Evolutionary conservation across 257 asterid species (phyloP), one percentile per base, ranked within the genome.

Genomic region (Galeopsis tetrahit): DNA sequence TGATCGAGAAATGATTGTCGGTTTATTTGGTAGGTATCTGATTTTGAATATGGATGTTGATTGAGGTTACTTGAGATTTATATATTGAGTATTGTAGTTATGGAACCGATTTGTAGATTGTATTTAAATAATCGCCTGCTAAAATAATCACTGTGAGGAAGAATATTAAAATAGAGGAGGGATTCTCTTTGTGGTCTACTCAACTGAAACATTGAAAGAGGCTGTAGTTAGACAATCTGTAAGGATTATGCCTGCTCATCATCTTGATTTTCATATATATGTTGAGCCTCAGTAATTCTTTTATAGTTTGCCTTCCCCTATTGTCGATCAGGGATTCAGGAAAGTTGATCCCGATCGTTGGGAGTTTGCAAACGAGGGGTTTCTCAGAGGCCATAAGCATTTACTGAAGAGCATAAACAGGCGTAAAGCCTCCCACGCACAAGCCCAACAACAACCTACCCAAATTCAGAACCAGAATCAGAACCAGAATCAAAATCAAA

Each of bases 321-420:
- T 71, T 75, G 51, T 68, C 28, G 34, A 73, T 56, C 72, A 88
- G 95, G 95, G 95, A 51, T 88, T 88, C 85, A 84, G 87, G 82
- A 88, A 90, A 75, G 90, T 89, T 44, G 89, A 88, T 35, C 85
- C 90, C 1, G 91, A 85, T 63, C 87, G 85, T 33, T 81, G 85
- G 86, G 93, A 85, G 68, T 85, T 88, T 48, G 89, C 89, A 2
- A 87, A 88, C 46, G 95, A 85, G 75, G 85, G 86, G 2, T 89
- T 89, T 70, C 86, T 89, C 21, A 85, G 80, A 79, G 93, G 91
- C 39, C 82, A 80, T 35, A 87, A 82, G 59, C 88, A 89, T 63
- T 79, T 87, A 49, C 80, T 89, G 61, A 87, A 84, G 84, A 84
- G 70, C 70, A 90, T 90, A 72, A 85, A 63, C 77, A 83, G 97